Base-by-base conservation (phyloP, 1,284 basidiomycete genomes). In the Ustilago sp. region DNA sequence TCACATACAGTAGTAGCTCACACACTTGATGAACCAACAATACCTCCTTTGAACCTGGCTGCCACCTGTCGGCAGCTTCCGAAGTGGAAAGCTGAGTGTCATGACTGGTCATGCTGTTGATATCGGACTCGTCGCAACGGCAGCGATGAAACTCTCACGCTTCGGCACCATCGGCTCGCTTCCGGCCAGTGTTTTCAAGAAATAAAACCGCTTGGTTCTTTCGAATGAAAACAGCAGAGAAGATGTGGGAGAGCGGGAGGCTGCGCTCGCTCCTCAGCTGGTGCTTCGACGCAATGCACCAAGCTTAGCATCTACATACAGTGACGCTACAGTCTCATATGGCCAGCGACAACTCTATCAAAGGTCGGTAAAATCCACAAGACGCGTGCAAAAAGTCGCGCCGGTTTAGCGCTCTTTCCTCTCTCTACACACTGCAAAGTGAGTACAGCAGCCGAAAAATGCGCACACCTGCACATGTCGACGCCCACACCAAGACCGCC, bases 401-500 rank as follows among this genome's bases (percentile, higher is more conserved):
- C 43, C 13, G 43, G n/a, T 15, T 7, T 45, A 28, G 23, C 48
- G 48, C 28, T n/a, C 34, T 17, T 17, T 32, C 31, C 12, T 31
- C 7, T 11, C n/a, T 23, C 32, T 23, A 19, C 13, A n/a, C 11
- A 48, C 45, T 50, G 48, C 23, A 23, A 23, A 23, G 23, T 23
- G 23, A 28, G 23, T 28, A 28, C 3, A 28, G 23, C 23, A 28
- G 23, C 23, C 23, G 23, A 28, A 28, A 28, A 17, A 50, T 31
- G 28, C 31, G 28, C 48, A 50, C 23, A 32, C 48, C 48, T 50
- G 48, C 48, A 50, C 48, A 50, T 50, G 48, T 50, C 48, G 48
- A 32, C 48, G 48, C 48, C 48, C 48, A 45, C 43, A 19, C 43
- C 19, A 50, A 50, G 48, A 28, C 48, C 12, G 48, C 12, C 48